These are phyloP conservation scores for Termitomyces sp. DNA, from an alignment of 768 basidiomycete genomes.

Conservation along the genomic window DNA sequence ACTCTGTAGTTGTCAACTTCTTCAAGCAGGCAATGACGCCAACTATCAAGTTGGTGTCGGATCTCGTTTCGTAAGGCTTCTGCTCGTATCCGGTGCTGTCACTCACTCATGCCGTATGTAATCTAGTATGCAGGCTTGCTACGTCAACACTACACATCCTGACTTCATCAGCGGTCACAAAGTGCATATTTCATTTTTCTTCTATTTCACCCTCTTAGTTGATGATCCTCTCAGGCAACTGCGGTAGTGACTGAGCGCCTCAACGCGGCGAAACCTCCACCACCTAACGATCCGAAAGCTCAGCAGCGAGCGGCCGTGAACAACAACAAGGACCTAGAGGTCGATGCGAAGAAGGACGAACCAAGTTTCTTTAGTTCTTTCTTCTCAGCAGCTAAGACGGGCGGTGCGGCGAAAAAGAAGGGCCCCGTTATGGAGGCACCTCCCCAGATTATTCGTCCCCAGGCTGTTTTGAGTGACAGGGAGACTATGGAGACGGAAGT, in stretches of 20 bases:
- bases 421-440: conserved; percentile 58
- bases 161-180: conserved; percentile 98
- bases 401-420: conserved; percentile 51
- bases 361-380: conserved; percentile 93
- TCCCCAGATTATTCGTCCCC: conserved; percentile 82
- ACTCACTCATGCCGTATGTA: not conserved
- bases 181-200: conserved; percentile 25
- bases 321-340: conserved; percentile 92
- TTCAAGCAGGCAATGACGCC: conserved; percentile 93
- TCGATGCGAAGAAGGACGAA: conserved; percentile 86
- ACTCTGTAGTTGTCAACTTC: conserved; percentile 92
- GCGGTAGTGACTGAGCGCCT: conserved; percentile 78
- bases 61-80: conserved; percentile 76
- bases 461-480: conserved; percentile 85
- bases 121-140: conserved; percentile 92
- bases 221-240: conserved; percentile 58
- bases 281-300: conserved; percentile 60
- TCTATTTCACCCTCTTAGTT: not conserved
- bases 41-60: conserved; percentile 89
- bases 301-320: conserved; percentile 52
- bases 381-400: conserved; percentile 69
- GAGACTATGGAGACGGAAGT: conserved; percentile 99
- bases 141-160: conserved; percentile 98
- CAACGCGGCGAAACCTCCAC: conserved; percentile 68
- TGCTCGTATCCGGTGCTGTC: not conserved